phyloP scores from a whole-genome alignment of 129 eudicot genomes.

The Flaveria sonorensis region DNA sequence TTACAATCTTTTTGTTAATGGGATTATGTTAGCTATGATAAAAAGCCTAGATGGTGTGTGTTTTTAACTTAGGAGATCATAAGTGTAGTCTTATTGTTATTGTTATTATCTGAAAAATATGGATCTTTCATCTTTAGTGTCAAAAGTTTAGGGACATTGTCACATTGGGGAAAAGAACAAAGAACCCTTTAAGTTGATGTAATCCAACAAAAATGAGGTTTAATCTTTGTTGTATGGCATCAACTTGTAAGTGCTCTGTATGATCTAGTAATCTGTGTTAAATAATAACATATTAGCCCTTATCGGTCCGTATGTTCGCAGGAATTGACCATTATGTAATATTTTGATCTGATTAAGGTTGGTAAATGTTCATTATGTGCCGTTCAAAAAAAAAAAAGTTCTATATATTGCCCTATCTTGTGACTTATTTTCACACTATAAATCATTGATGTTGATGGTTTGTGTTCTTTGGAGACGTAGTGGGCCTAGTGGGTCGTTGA shows the following conservation, averaged over 20 bases:
- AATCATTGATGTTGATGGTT: no score
- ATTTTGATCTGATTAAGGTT: neutral
- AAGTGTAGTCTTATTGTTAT: conserved; percentile 29
- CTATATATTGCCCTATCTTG: no score
- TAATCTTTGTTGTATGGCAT: conserved; percentile 6
- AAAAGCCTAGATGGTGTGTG: conserved; percentile 18
- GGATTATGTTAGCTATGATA: conserved; percentile 15
- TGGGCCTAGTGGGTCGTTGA: no score
- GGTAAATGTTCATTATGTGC: no score
- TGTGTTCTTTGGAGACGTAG: no score
- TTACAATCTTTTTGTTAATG: conserved; percentile 21
- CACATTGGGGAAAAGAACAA: conserved; percentile 18
- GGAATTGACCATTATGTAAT: neutral
- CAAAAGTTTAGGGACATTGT: conserved; percentile 11
- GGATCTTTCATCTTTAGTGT: conserved; percentile 22
- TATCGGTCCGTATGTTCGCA: neutral
- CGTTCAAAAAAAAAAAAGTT: no score
- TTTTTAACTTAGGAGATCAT: conserved; percentile 31
- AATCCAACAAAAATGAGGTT: conserved; percentile 10
- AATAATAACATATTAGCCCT: conserved; percentile 17
- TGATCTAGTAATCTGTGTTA: conserved; percentile 2
- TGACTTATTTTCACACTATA: no score
- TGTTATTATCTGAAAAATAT: conserved; percentile 11
- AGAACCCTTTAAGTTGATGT: conserved; percentile 27
- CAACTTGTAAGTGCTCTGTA: conserved; percentile 18